Base-by-base conservation (phyloP, 1,284 basidiomycete species). In the Butyriboletus appendiculatus region DNA sequence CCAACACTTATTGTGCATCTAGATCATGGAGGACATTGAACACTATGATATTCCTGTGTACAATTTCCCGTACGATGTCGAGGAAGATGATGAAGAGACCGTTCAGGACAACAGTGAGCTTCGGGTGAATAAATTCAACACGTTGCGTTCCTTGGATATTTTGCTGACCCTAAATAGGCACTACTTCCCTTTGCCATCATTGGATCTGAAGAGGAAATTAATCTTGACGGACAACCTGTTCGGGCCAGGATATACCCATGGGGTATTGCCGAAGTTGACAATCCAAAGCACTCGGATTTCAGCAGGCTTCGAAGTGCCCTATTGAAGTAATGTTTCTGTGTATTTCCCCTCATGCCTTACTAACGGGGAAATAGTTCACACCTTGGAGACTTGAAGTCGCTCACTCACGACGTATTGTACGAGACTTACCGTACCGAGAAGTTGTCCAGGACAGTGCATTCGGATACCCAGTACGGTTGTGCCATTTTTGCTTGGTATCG, bases 1-100 rank as follows among this genome's bases (percentile, higher is more conserved):
- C 1, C 24, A 35, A 44, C 1, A 33, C 55, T 66, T 11, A 70
- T 26, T 1, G 0, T 42, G 18, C 41, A 22, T 34, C 24, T 62
- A 96, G 92, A 88, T 99, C 69, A 98, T 98, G 95, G 96, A 99
- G 76, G 96, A 99, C 72, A 98, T 99, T 63, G 96, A 98, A 70
- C 85, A 98, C 79, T 98, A 99, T 71, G 89, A 91, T 62, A 99
- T 99, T 64, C 96, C 97, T 7, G 91, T 99, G 43, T 99, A 99
- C 82, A 99, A 99, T 79, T 99, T 99, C 84, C 97, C 97, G 0
- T 99, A 97, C 73, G 97, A 99, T 65, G 89, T 95, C 22, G 97
- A 99, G 74, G 97, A 99, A 76, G 94, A 99, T 67, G 97, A 99
- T 70, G 96, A 98, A 70, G 97, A 99, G 67, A 98, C 96, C 5